Conservation (phyloP, 2,329 filamentous ascomycete species). For the Mycosphaerella sp. region DNA sequence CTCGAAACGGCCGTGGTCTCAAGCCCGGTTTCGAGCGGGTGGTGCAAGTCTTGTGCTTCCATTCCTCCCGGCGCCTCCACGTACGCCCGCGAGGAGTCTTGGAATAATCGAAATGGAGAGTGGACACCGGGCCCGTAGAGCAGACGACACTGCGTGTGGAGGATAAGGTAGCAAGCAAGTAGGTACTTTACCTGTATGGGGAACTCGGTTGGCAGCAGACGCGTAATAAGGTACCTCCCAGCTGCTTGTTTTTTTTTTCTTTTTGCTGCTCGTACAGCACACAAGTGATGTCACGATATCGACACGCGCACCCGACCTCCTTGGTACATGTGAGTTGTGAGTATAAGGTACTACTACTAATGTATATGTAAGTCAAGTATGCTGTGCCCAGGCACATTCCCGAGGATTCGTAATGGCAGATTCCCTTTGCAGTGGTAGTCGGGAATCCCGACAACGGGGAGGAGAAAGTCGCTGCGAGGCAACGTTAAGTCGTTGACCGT, state of each 20-base stretch:
- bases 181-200: too few relatives aligned
- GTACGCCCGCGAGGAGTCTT: too few relatives aligned
- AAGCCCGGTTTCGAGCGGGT: slow-evolving; percentile 9
- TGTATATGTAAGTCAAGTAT: background rate
- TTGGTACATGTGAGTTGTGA: too few relatives aligned
- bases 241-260: background rate
- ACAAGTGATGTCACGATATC: background rate
- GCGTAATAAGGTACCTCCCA: background rate
- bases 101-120: background rate
- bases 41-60: background rate
- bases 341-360: too few relatives aligned
- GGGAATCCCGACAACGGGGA: background rate
- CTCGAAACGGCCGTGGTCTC: slow-evolving; percentile 11
- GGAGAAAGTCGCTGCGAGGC: background rate
- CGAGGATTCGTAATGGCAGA: background rate
- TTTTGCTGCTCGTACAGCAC: background rate
- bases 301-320: background rate
- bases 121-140: background rate
- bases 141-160: too few relatives aligned
- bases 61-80: too few relatives aligned
- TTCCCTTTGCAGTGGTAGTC: slow-evolving; percentile 1
- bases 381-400: background rate
- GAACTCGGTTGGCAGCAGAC: background rate
- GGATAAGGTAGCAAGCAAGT: too few relatives aligned
- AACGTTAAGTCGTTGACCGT: background rate